Percentiles rank a stretch among this genome's conserved stretches.
Conservation (phyloP, 2,329 filamentous ascomycete species). For the Juglanconis juglandina region DNA sequence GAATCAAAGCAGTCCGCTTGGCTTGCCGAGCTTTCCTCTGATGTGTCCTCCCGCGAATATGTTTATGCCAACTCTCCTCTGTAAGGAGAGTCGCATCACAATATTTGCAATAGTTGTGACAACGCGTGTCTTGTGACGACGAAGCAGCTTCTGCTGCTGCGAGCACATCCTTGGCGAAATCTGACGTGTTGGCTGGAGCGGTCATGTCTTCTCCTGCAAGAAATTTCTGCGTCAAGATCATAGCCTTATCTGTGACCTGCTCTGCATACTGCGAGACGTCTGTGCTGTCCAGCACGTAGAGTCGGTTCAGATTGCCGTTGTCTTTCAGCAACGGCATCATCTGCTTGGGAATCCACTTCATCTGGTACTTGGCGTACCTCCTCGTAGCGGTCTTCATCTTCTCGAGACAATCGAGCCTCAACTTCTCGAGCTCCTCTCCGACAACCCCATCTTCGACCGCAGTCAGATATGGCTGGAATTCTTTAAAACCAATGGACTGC, state of each 20-base stretch:
- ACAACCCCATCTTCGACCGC: slow-evolving; percentile 35
- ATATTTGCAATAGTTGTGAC: slow-evolving; percentile 64
- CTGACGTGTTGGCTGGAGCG: slow-evolving; percentile 44
- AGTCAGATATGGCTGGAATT: slow-evolving; percentile 71
- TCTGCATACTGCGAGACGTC: slow-evolving; percentile 59
- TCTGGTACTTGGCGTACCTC: slow-evolving; percentile 81
- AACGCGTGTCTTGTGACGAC: slow-evolving; percentile 51
- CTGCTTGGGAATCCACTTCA: slow-evolving; percentile 83
- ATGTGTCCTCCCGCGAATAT: slow-evolving; percentile 29
- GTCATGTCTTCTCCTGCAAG: slow-evolving; percentile 56
- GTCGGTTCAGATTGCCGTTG: slow-evolving; percentile 48
- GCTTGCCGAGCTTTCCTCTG: slow-evolving; percentile 4
- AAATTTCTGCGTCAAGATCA: slow-evolving; percentile 60
- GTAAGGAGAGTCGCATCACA: slow-evolving; percentile 65
- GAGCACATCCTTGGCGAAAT: slow-evolving; percentile 52
- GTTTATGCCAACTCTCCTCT: slow-evolving; percentile 48
- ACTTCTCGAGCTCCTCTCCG: slow-evolving; percentile 43
- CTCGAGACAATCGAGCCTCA: slow-evolving; percentile 63
- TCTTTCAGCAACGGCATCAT: slow-evolving; percentile 66
- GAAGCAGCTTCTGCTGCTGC: slow-evolving; percentile 43
- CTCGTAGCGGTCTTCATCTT: slow-evolving; percentile 78
- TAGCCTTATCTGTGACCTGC: slow-evolving; percentile 64
- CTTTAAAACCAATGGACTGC: slow-evolving; percentile 95
- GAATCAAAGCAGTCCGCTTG: slow-evolving; percentile 11
- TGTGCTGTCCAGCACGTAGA: slow-evolving; percentile 82